Base-by-base conservation (phyloP, 2,329 filamentous ascomycete genomes). In the Alternaria longipes region DNA sequence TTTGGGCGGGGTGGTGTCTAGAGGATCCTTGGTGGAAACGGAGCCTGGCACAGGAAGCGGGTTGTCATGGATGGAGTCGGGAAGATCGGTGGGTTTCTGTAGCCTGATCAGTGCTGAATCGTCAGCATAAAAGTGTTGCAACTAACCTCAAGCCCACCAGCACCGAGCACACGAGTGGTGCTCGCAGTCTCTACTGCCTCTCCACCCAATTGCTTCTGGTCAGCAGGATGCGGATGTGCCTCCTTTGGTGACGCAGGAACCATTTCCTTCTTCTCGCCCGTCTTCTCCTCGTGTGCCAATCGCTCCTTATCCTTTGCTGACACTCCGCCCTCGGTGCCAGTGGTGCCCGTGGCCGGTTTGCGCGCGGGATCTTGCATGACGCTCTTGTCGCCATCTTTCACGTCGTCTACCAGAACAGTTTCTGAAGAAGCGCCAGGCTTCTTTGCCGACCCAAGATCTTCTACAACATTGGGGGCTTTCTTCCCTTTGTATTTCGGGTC, bases 301-400 rank as follows among this genome's bases (percentile, higher is more conserved):
- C 87, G 86, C 50, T 89, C 89, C 81, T 93, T 95, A 69, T 89
- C 89, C 80, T 96, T 97, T 76, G 94, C 91, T 26, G 90, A 93
- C 42, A 98, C 92, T 54, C 94, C 94, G 12, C 93, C 94, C 74
- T 94, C 91, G 2, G 92, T 97, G 40, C 94, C 94, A 4, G 92
- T 96, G 47, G 94, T 94, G 76, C 93, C 86, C 75, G 93, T 94
- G 5, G 94, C 92, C 41, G 87, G 85, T 38, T 86, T 81, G 67
- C 93, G 85, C 75, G 91, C 86, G 65, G 90, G 91, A 78, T 97
- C 94, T 74, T 97, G 91, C 94, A 97, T 97, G 60, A 97, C 93
- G 41, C 94, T 93, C 75, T 97, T 86, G 61, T 88, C 75, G n/a
- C 76, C 75, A 44, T 69, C 85, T 63, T 85, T 80, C 3, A 86